phyloP scores from a whole-genome alignment of 768 basidiomycete species.

The Russula vinacea region DNA sequence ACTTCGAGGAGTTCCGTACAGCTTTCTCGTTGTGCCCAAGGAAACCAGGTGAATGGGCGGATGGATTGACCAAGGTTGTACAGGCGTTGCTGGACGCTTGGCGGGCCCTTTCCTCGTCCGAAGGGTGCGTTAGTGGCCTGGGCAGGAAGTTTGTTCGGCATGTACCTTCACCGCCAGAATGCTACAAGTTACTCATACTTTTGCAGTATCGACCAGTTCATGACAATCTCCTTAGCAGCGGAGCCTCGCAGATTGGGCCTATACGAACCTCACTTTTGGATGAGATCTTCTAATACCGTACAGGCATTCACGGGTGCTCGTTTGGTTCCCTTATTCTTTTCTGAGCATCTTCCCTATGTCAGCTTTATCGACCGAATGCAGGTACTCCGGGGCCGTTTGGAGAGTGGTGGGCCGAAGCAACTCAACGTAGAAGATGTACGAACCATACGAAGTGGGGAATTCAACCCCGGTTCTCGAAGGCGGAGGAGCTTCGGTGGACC shows the following conservation, averaged over 20 bases:
- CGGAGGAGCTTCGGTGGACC: slow-evolving; percentile 37
- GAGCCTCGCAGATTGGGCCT: slow-evolving; percentile 72
- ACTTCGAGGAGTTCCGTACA: slow-evolving; percentile 29
- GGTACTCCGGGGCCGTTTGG: slow-evolving; percentile 63
- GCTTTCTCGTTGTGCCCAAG: slow-evolving; percentile 28
- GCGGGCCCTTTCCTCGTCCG: slow-evolving; percentile 45
- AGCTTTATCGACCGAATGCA: slow-evolving; percentile 65
- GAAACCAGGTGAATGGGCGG: slow-evolving; percentile 20
- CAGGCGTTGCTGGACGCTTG: slow-evolving; percentile 54
- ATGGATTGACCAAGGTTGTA: slow-evolving; percentile 39
- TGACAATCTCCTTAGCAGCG: slow-evolving; percentile 69
- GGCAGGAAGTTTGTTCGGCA: slow-evolving; percentile 64
- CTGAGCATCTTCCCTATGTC: slow-evolving; percentile 66
- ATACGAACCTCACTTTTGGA: slow-evolving; percentile 78
- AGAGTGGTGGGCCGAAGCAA: slow-evolving; percentile 49
- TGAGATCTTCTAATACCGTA: slow-evolving; percentile 36
- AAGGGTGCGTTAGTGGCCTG: slow-evolving; percentile 41
- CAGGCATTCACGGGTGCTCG: slow-evolving; percentile 37
- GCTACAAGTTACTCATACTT: slow-evolving; percentile 17
- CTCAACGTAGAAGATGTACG: slow-evolving; percentile 56
- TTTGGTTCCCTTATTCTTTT: slow-evolving; percentile 67
- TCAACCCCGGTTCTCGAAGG: slow-evolving; percentile 40
- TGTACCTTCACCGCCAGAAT: slow-evolving; percentile 32
- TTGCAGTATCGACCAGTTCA: slow-evolving; percentile 68
- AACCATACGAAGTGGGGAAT: slow-evolving; percentile 52